Evolutionary conservation across 371 early-diverging fungal species (phyloP), one percentile per base, ranked within the genome.

Genomic region (Vittaforma corneae): DNA sequence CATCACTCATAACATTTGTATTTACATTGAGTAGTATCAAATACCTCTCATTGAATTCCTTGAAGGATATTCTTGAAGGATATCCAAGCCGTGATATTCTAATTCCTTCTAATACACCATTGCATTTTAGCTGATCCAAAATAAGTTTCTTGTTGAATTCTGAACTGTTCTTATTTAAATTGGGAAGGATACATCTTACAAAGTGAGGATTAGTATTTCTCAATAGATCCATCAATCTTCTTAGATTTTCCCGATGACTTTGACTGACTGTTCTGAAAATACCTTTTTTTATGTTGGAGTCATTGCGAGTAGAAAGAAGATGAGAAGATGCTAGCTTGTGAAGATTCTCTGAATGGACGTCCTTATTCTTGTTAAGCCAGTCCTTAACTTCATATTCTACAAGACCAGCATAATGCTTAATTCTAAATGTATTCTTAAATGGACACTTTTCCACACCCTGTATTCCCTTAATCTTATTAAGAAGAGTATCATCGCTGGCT

Each of bases 101-200:
- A 64, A 98, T 94, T 28, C 97, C 97, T 80, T 98, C 99, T 18
- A 97, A 81, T 2, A 98, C 97, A 81, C 99, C 99, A 74, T 97
- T 97, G 81, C 97, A 97, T 16, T 91, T 83, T 38, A 97, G 81
- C 76, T 98, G 97, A 56, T 93, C 88, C 11, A 96, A 80, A 0
- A 97, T 92, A 24, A 91, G 78, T 6, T 83, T 82, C 28, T 86
- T 82, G 62, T 91, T 79, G 44, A 97, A 82, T 66, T 83, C 84
- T 6, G 87, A 87, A 0, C 90, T 80, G 35, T 83, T 84, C 79
- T 97, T 97, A 37, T 90, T 87, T 30, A 86, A 81, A 77, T 98
- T 98, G 4, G 99, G 99, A 42, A 96, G 77, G 59, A 98, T 97
- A 82, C 99, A 98, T 38, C 97, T 88, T 9, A 98, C 95, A 83